Evolutionary conservation across 495 filamentous ascomycete genomes (phyloP).

Genomic region (Pseudevernia furfuracea): DNA sequence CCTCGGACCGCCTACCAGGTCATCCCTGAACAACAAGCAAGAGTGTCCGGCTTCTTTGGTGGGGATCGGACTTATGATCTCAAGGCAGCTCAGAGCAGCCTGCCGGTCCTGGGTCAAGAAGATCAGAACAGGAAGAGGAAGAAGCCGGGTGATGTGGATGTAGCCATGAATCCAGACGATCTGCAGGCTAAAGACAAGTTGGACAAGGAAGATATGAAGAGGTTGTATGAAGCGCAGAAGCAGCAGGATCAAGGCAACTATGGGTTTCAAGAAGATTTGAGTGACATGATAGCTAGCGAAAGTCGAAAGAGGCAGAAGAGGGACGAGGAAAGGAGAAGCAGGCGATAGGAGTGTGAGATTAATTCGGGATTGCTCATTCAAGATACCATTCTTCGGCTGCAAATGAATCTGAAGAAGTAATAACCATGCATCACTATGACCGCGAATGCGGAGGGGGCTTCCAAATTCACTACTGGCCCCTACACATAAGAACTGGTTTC

Average conservation of each 20-base stretch:
- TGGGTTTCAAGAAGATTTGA: conserved; percentile 86
- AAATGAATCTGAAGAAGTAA: conserved; percentile 1
- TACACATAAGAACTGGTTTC: background rate
- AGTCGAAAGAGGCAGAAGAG: conserved; percentile 79
- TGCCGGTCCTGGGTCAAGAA: conserved; percentile 72
- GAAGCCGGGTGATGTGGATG: conserved; percentile 91
- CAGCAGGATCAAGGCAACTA: conserved; percentile 68
- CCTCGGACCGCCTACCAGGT: conserved; percentile 80
- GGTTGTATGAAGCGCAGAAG: conserved; percentile 69
- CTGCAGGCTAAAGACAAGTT: conserved; percentile 64
- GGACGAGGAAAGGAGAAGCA: conserved; percentile 66
- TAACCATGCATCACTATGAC: background rate
- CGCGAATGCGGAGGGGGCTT: background rate
- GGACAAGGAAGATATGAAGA: conserved; percentile 56
- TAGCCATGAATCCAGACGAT: conserved; percentile 77
- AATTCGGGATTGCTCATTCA: conserved; percentile 8
- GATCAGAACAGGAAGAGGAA: conserved; percentile 79
- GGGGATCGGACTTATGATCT: conserved; percentile 90
- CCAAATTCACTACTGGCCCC: background rate
- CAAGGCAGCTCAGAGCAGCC: conserved; percentile 41
- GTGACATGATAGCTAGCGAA: conserved; percentile 93
- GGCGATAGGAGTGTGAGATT: conserved; percentile 30
- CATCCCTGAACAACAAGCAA: conserved; percentile 75
- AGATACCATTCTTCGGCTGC: conserved; percentile 10
- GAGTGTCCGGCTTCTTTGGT: conserved; percentile 88